Evolutionary conservation across 2,329 filamentous ascomycete genomes (phyloP), one percentile per base, ranked within the genome.

Genomic region (Exophiala xenobiotica): DNA sequence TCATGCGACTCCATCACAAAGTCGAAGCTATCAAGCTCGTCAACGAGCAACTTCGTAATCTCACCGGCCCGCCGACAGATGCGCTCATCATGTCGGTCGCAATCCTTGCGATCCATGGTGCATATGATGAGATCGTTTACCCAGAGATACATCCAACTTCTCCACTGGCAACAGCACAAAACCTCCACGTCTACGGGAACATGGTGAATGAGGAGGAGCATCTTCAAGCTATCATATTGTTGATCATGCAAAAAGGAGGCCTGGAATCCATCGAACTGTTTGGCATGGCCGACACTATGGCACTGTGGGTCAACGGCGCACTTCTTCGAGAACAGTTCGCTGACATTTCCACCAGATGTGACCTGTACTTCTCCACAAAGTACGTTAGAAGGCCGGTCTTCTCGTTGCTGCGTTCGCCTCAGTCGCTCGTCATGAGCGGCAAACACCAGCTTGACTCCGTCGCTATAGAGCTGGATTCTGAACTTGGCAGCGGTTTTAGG

Each of bases 341-440:
- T 42, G 6, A 22, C 18, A 37, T 6, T 46, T 33, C 14, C 24
- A 20, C 26, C 2, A 58, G 56, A 38, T 53, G 49, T 23, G 56
- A 58, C 47, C 11, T 58, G 11, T 58, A 56, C 27, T 58, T 58
- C 35, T 46, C 56, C 8, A 45, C 56, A 11, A 53, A 56, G 40
- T 35, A 54, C 33, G 37, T 24, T 12, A 26, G 41, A 24, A 39
- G 33, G 22, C 53, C 56, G 14, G 18, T 12, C 18, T 58, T 54
- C 43, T 20, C 46, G 14, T 45, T 51, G 35, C 49, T 43, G 14
- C 35, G 27, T 6, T 37, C 41, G 18, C 38, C 33, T 7, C 16
- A 22, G 16, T 56, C 52, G 7, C 49, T 51, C 18, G 44, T 58
- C 26, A 18, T 42, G 3, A 53, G 26, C 8, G 56, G 56, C n/a